These are phyloP conservation scores for Arabidopsis thaliana DNA, from an alignment of 345 rosid species.

Conservation along the genomic window TAIR10.1 NC_003076.8:11024501-11025000, in stretches of 20 bases:
- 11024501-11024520: slow-evolving; percentile 33
- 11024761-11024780: not conserved
- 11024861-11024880: slow-evolving; percentile 34
- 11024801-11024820: slow-evolving; percentile 2
- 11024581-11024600: slow-evolving; percentile 5
- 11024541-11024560: slow-evolving; percentile 37
- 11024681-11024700: not conserved
- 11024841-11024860: slow-evolving; percentile 4
- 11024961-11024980: slow-evolving; percentile 28
- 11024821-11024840: not conserved
- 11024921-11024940: not conserved
- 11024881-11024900: slow-evolving; percentile 13
- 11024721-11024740: not conserved
- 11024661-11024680: slow-evolving; percentile 17
- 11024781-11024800: not conserved
- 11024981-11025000: not conserved
- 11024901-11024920: slow-evolving; percentile 6
- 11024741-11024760: not conserved
- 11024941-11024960: slow-evolving; percentile 24
- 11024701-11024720: not conserved
- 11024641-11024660: slow-evolving; percentile 15
- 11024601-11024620: not conserved
- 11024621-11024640: slow-evolving; percentile 2
- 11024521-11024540: slow-evolving; percentile 23
- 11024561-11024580: slow-evolving; percentile 29